A percentile compares a stretch with the other conserved stretches of the same genome.
Conservation (phyloP, 2,329 filamentous ascomycete species). For the Fusarium sp. region DNA sequence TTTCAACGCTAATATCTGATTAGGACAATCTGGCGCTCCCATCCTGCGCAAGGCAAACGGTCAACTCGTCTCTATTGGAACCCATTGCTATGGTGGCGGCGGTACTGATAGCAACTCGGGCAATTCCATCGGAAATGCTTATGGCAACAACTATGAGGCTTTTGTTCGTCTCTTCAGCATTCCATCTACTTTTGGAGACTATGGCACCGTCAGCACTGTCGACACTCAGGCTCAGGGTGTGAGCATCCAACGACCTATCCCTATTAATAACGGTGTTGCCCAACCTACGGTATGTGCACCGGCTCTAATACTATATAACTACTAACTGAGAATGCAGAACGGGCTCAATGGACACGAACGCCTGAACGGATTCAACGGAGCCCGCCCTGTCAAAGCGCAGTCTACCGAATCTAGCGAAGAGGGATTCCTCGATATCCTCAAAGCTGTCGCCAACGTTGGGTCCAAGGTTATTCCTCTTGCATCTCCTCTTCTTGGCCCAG, state of each 20-base stretch:
- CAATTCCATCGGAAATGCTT: slow-evolving; percentile 36
- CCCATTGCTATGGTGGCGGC: slow-evolving; percentile 45
- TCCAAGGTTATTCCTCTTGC: slow-evolving; percentile 3
- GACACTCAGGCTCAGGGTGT: neutral
- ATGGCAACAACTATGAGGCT: slow-evolving; percentile 40
- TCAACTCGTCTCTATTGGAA: slow-evolving; percentile 41
- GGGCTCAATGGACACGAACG: neutral
- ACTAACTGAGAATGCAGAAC: neutral
- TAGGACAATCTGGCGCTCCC: slow-evolving; percentile 47
- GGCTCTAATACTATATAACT: neutral
- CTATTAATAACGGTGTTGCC: neutral
- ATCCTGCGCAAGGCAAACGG: slow-evolving; percentile 33
- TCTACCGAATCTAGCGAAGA: slow-evolving; percentile 12
- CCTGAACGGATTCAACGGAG: neutral
- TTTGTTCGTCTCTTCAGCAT: slow-evolving; percentile 26
- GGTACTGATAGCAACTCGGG: slow-evolving; percentile 42
- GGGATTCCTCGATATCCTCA: slow-evolving; percentile 40
- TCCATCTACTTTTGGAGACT: slow-evolving; percentile 3
- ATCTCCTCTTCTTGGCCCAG: neutral
- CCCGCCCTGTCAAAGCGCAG: neutral
- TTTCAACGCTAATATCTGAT: slow-evolving; percentile 19
- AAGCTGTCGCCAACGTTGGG: slow-evolving; percentile 17
- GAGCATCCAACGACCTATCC: neutral
- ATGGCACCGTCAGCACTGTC: neutral
- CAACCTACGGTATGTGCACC: neutral